These are phyloP conservation scores for Diaporthe velutina DNA, from an alignment of 2,329 filamentous ascomycete species.

Conservation along the genomic window DNA sequence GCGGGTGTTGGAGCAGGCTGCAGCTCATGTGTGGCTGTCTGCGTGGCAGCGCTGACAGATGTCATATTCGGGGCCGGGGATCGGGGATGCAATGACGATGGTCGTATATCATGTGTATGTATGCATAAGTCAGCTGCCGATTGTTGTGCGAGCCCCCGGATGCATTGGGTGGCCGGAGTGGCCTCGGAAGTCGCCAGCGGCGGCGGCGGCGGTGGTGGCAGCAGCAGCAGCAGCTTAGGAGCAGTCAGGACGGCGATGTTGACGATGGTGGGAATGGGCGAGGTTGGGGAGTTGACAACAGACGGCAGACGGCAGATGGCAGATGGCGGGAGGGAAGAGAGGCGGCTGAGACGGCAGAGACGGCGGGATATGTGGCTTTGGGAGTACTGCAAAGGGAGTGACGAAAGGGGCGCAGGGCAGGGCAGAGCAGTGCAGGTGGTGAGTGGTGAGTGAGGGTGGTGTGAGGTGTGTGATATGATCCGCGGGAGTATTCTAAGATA, in stretches of 20 bases:
- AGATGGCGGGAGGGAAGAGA: neutral
- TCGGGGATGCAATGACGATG: too few species aligned
- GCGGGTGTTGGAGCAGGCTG: constrained; percentile 11
- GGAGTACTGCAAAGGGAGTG: neutral
- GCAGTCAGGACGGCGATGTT: neutral
- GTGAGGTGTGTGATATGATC: neutral
- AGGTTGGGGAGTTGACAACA: neutral
- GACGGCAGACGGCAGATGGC: neutral
- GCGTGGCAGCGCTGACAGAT: constrained; percentile 37
- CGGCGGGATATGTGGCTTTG: neutral
- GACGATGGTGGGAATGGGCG: neutral
- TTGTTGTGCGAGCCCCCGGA: neutral
- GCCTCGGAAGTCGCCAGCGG: neutral
- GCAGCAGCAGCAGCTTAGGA: neutral
- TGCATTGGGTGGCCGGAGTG: neutral
- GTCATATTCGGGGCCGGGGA: constrained; percentile 26
- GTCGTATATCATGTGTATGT: neutral
- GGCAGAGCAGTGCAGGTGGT: neutral
- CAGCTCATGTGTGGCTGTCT: constrained; percentile 37
- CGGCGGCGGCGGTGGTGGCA: neutral
- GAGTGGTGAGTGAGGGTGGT: neutral
- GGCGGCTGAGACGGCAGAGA: constrained; percentile 14
- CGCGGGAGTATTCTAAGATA: too few species aligned
- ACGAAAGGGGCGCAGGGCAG: constrained; percentile 20
- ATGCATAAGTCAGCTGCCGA: neutral